Conservation (phyloP, 2,329 filamentous ascomycete genomes). For the Orbilia blumenaviensis region DNA sequence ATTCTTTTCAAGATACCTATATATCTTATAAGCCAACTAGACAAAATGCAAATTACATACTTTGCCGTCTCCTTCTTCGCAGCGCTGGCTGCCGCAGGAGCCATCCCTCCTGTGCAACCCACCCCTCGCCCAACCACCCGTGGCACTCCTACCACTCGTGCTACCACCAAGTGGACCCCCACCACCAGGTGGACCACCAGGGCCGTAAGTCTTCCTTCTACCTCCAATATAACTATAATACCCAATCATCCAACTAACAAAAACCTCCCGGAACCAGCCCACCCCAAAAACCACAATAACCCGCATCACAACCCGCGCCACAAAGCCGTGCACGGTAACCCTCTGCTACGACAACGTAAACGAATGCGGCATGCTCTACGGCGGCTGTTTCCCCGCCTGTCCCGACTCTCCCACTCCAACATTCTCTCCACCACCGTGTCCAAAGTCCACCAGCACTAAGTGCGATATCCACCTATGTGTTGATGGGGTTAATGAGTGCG, state of each 20-base stretch:
- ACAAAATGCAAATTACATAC: constrained; percentile 35
- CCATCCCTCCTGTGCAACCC: background rate
- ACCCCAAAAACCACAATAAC: constrained; percentile 23
- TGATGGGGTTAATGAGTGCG: constrained; percentile 54
- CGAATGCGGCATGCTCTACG: constrained; percentile 38
- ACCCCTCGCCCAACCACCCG: background rate
- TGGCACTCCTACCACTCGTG: background rate
- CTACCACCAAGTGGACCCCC: background rate
- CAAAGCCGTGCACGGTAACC: constrained; percentile 6
- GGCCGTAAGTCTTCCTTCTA: background rate
- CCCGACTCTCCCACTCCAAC: constrained; percentile 26
- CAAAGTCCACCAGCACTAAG: background rate
- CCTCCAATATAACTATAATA: background rate
- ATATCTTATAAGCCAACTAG: too few species aligned
- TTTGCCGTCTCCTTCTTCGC: constrained; percentile 17
- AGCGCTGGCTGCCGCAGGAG: constrained; percentile 17
- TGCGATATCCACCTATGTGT: constrained; percentile 37
- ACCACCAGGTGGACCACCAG: background rate
- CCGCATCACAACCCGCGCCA: background rate
- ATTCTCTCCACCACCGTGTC: constrained; percentile 31
- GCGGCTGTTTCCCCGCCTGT: constrained; percentile 41
- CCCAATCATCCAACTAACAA: background rate
- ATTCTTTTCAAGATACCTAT: too few species aligned
- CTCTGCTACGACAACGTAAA: constrained; percentile 37
- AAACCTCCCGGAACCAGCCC: background rate